Percentiles rank a stretch among this genome's conserved stretches.
Evolutionary conservation across 202 grass and related monocot genomes (phyloP).

Genomic region (Cymbopogon flexuosus): DNA sequence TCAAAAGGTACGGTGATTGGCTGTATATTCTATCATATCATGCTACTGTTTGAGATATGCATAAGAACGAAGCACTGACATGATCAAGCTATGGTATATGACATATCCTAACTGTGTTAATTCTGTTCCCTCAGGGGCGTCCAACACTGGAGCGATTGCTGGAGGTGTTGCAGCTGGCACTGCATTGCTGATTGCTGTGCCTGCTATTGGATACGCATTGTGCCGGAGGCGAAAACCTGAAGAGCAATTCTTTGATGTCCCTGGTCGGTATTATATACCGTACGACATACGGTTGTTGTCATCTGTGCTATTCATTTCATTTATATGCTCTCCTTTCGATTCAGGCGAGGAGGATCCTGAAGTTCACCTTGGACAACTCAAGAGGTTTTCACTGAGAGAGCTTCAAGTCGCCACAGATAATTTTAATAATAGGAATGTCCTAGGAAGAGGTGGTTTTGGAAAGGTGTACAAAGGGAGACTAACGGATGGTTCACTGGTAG

Average conservation of each 20-base stretch:
- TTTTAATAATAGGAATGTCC: slow-evolving; percentile 76
- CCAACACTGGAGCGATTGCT: slow-evolving; percentile 75
- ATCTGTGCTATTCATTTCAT: slow-evolving; percentile 21
- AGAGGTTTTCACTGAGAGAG: slow-evolving; percentile 74
- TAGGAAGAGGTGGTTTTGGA: slow-evolving; percentile 90
- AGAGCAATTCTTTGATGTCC: slow-evolving; percentile 88
- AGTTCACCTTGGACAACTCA: slow-evolving; percentile 91
- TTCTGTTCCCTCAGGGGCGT: slow-evolving; percentile 30
- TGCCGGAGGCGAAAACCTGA: slow-evolving; percentile 75
- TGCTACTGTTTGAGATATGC: neutral
- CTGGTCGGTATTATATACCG: slow-evolving; percentile 53
- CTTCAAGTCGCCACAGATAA: slow-evolving; percentile 80
- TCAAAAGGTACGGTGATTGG: slow-evolving; percentile 56
- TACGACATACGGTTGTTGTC: neutral
- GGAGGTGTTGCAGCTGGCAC: slow-evolving; percentile 79
- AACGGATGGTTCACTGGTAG: slow-evolving; percentile 76
- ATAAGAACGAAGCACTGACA: neutral
- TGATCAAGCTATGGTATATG: neutral
- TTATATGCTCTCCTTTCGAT: slow-evolving; percentile 38
- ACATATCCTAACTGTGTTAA: slow-evolving; percentile 20
- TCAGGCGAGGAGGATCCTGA: slow-evolving; percentile 94
- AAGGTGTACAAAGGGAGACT: slow-evolving; percentile 94
- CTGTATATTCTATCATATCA: neutral
- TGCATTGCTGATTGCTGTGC: slow-evolving; percentile 68
- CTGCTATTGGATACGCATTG: slow-evolving; percentile 75